phyloP scores from a whole-genome alignment of 108 stramenopile genomes.

The Cyclotella cryptica region DNA sequence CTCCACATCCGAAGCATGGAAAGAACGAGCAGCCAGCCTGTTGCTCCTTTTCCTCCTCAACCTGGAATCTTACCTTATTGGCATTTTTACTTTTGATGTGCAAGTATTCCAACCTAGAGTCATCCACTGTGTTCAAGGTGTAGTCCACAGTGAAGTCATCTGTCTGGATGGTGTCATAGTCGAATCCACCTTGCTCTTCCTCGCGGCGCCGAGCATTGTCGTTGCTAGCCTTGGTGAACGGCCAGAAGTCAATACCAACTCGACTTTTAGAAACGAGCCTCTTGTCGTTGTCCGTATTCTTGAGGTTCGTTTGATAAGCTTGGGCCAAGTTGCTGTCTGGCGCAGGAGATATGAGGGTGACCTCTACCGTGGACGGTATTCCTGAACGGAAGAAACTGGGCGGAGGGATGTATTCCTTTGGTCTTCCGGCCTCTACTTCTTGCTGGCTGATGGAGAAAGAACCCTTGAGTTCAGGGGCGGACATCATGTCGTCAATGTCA shows the following conservation, averaged over 20 bases:
- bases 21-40: slow-evolving; percentile 10
- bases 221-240: slow-evolving; percentile 10
- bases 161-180: slow-evolving; percentile 46
- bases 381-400: slow-evolving; percentile 30
- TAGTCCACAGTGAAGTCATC: slow-evolving; percentile 44
- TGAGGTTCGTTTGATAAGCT: slow-evolving; percentile 41
- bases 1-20: slow-evolving; percentile 24
- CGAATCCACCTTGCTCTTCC: slow-evolving; percentile 26
- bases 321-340: slow-evolving; percentile 28
- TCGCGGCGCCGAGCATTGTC: neutral
- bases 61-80: slow-evolving; percentile 3
- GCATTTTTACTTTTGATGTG: slow-evolving; percentile 14
- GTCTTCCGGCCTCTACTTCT: slow-evolving; percentile 41
- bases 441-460: slow-evolving; percentile 51
- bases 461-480: slow-evolving; percentile 14
- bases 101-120: slow-evolving; percentile 26
- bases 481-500: slow-evolving; percentile 20
- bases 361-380: slow-evolving; percentile 35
- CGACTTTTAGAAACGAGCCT: slow-evolving; percentile 13
- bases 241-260: slow-evolving; percentile 20
- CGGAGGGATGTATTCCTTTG: slow-evolving; percentile 58
- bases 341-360: slow-evolving; percentile 28
- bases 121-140: slow-evolving; percentile 38
- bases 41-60: slow-evolving; percentile 1
- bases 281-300: slow-evolving; percentile 30